These are phyloP conservation scores for Tolypocladium ovalisporum DNA, from an alignment of 2,329 filamentous ascomycete genomes.

Conservation along the genomic window DNA sequence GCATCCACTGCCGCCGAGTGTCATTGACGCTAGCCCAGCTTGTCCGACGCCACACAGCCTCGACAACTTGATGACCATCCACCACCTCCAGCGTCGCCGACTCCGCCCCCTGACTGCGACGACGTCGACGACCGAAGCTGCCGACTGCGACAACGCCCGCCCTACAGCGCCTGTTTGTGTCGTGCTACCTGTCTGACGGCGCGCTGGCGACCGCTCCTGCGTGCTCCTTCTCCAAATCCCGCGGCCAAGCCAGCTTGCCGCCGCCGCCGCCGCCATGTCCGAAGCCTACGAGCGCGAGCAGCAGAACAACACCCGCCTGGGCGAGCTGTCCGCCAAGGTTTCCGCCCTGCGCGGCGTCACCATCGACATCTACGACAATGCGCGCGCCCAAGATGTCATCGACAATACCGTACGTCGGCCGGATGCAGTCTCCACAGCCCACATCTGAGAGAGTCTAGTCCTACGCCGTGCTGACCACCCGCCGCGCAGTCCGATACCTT, in stretches of 20 bases:
- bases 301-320: slow-evolving; percentile 91
- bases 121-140: not conserved
- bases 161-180: not conserved
- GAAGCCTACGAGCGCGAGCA: slow-evolving; percentile 70
- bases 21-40: not conserved
- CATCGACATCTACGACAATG: slow-evolving; percentile 96
- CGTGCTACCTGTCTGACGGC: not conserved
- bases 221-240: not conserved
- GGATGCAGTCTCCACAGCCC: not conserved
- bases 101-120: not conserved
- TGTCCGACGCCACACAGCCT: too few relatives aligned
- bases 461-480: not conserved
- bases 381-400: slow-evolving; percentile 76
- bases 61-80: too few relatives aligned
- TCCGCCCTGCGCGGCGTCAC: slow-evolving; percentile 87
- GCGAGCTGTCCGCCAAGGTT: slow-evolving; percentile 84
- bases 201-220: not conserved
- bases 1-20: not conserved
- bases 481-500: slow-evolving; percentile 69
- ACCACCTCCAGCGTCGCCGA: not conserved
- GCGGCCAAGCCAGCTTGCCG: not conserved
- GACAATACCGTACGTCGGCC: slow-evolving; percentile 61
- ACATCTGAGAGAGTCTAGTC: not conserved
- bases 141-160: not conserved
- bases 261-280: slow-evolving; percentile 40